These are phyloP conservation scores for Moniliella sp. DNA, from an alignment of 1,284 basidiomycete species.

Conservation along the genomic window DNA sequence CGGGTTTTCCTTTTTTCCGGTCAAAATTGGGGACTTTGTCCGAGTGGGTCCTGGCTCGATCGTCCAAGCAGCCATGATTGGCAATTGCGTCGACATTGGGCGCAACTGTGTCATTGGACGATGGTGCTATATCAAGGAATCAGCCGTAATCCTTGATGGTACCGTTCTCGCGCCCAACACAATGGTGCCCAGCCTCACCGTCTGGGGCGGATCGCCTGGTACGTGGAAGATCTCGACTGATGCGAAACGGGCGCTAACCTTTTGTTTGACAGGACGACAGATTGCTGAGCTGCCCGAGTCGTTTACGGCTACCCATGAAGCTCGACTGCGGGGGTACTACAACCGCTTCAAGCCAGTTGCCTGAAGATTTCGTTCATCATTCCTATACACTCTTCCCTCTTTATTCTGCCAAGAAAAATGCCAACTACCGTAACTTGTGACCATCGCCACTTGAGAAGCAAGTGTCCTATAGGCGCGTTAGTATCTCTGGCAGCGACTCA, in stretches of 20 bases:
- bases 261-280: no score
- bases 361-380: neutral
- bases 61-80: slow-evolving; percentile 80
- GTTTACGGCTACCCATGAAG: neutral
- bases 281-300: neutral
- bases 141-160: slow-evolving; percentile 63
- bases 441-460: neutral
- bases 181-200: slow-evolving; percentile 64
- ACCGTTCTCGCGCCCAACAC: slow-evolving; percentile 76
- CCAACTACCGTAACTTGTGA: neutral
- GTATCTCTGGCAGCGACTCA: no score
- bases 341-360: neutral
- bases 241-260: no score
- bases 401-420: neutral
- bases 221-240: no score
- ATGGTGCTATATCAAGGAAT: slow-evolving; percentile 93
- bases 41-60: slow-evolving; percentile 68
- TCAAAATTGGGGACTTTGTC: slow-evolving; percentile 86
- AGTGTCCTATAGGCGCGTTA: no score
- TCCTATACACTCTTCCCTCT: neutral
- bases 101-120: slow-evolving; percentile 82
- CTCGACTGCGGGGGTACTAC: neutral
- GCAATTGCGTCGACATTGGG: slow-evolving; percentile 80
- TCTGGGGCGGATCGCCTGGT: slow-evolving; percentile 74
- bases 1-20: slow-evolving; percentile 93